These are phyloP conservation scores for Climacium dendroides DNA, from an alignment of 225 moss, liverwort and hornwort species.

Conservation along the genomic window DNA sequence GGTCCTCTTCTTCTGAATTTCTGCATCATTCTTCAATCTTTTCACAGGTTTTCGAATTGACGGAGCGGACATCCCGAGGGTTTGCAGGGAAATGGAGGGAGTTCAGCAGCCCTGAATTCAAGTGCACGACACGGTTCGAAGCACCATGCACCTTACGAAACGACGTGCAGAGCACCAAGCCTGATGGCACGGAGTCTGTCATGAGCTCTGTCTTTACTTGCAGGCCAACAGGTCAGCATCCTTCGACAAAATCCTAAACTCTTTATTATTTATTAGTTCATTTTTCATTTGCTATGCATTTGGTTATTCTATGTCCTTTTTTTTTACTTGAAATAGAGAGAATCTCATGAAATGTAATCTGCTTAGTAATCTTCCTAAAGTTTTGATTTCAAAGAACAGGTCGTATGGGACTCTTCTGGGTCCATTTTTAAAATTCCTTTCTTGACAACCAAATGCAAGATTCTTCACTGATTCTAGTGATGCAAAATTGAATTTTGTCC, in stretches of 20 bases:
- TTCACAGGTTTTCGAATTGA: slow-evolving; percentile 28
- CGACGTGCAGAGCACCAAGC: background rate
- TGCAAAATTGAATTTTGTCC: background rate
- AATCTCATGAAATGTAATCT: background rate
- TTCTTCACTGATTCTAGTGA: background rate
- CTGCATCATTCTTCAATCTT: background rate
- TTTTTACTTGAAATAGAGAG: background rate
- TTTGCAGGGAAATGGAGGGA: slow-evolving; percentile 38
- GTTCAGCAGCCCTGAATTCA: background rate
- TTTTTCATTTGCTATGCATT: background rate
- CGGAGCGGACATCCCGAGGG: slow-evolving; percentile 43
- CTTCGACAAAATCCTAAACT: background rate
- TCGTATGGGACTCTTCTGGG: background rate
- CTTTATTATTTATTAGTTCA: background rate
- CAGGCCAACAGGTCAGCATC: slow-evolving; percentile 22
- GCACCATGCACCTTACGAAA: slow-evolving; percentile 38
- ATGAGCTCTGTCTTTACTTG: slow-evolving; percentile 12
- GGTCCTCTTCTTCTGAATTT: background rate
- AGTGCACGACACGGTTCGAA: slow-evolving; percentile 6
- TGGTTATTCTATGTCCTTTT: background rate
- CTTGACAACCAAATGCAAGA: background rate
- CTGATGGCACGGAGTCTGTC: slow-evolving; percentile 17
- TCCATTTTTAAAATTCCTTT: background rate
- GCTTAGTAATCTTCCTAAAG: background rate
- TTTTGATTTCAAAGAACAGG: background rate